Evolutionary conservation across 148 eudicot genomes (phyloP), one percentile per base, ranked within the genome.

Genomic region (Dysphania ambrosioides): DNA sequence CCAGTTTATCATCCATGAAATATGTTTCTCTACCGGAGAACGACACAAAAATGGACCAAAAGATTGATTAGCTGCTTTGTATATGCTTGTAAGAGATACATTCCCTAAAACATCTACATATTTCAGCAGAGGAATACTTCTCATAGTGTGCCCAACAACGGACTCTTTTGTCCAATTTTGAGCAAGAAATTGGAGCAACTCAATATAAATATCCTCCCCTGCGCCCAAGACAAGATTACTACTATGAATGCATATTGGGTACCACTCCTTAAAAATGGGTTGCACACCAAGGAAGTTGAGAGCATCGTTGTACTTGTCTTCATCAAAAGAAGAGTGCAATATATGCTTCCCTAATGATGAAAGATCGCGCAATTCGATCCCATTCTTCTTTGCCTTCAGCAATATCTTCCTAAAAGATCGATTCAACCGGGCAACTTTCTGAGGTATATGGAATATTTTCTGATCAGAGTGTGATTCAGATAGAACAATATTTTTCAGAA

Each of bases 291-390:
- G 80, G 78, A 89, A 91, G 0, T 72, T n/a, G 56, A 89, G 81
- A 35, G 80, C 51, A 1, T 74, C 75, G 70, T 83, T 51, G 70
- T 89, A 89, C 71, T 79, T 73, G 10, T 66, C 72, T 10, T 0
- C 23, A 80, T 91, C 97, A 26, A 91, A 87, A n/a, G 87, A 82
- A 75, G 82, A 83, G 72, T 79, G 75, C 44, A 91, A 67, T 31
- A 87, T 78, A 64, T 77, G 83, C 71, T 72, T 83, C 53, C 97
- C 97, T n/a, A 87, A 87, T 47, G 90, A 87, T 23, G 88, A 86
- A 63, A 91, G 87, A 74, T 76, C 83, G 71, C 81, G 65, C 73
- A 91, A 74, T 30, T 69, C 72, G 36, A 81, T 79, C 8, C 89
- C 85, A 72, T 79, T 66, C 3, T 8, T 21, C 78, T 82, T 87